These are phyloP conservation scores for Cymbidium sinense DNA, from an alignment of 106 monocot genomes.

Conservation along the genomic window DNA sequence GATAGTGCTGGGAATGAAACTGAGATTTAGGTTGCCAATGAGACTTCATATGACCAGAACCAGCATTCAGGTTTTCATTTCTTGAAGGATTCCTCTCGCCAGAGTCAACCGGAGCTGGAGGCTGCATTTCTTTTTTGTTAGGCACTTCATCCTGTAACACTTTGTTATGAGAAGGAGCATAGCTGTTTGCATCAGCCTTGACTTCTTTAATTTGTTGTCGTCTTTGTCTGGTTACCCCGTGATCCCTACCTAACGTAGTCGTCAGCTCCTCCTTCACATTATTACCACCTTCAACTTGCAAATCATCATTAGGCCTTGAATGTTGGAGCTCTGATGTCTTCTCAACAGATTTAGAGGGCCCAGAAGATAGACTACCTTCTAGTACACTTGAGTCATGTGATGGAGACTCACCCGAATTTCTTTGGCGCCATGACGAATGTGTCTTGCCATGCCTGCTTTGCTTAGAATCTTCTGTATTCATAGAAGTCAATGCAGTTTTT, in stretches of 20 bases:
- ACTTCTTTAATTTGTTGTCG: constrained; percentile 19
- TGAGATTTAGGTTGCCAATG: constrained; percentile 64
- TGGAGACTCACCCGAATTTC: constrained; percentile 18
- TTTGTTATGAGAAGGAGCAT: too few species aligned
- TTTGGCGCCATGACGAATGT: constrained; percentile 62
- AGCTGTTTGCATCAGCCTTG: constrained; percentile 3
- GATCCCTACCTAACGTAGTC: constrained; percentile 8
- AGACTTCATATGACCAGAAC: constrained; percentile 16
- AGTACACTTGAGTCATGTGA: not conserved
- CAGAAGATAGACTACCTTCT: constrained; percentile 19
- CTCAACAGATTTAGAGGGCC: constrained; percentile 6
- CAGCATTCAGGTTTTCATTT: constrained; percentile 15
- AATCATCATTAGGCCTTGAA: constrained; percentile 1
- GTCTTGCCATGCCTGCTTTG: constrained; percentile 35
- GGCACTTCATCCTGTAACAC: not conserved
- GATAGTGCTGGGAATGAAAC: constrained; percentile 8
- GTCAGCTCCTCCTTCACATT: not conserved
- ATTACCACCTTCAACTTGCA: constrained; percentile 11
- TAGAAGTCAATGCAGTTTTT: constrained; percentile 16
- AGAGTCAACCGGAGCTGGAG: constrained; percentile 12
- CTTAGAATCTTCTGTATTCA: constrained; percentile 31
- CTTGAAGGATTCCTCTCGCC: constrained; percentile 17
- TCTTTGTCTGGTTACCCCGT: constrained; percentile 17
- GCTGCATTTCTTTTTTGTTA: constrained; percentile 8
- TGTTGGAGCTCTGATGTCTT: constrained; percentile 14